Percentiles rank a stretch among this genome's conserved stretches.
Evolutionary conservation across 345 rosid genomes (phyloP).

Genomic region (Durio zibethinus): DNA sequence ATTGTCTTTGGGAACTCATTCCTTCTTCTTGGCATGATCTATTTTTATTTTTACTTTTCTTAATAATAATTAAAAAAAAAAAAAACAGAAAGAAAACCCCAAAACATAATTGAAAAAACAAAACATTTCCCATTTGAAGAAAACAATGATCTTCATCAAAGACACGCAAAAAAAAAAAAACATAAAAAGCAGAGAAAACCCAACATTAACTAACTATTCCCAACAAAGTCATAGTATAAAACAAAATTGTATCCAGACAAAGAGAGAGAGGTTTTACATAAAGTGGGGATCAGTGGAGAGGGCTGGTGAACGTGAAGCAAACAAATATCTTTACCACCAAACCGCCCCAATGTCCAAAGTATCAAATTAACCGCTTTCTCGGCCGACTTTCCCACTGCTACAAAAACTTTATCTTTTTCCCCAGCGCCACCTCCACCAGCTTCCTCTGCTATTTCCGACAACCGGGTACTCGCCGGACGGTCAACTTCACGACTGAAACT

Average conservation of each 20-base stretch:
- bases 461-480: constrained; percentile 7
- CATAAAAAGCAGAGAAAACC: neutral
- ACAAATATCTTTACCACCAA: constrained; percentile 41
- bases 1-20: neutral
- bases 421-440: constrained; percentile 8
- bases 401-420: constrained; percentile 40
- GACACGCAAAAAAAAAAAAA: neutral
- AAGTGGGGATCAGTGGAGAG: constrained; percentile 61
- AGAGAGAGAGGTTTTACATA: constrained; percentile 31
- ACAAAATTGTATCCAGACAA: neutral
- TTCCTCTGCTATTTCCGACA: constrained; percentile 36
- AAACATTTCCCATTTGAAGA: neutral
- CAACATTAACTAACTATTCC: neutral
- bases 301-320: constrained; percentile 62
- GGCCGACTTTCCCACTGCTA: constrained; percentile 52
- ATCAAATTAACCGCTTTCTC: constrained; percentile 49
- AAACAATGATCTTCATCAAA: neutral
- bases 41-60: too few relatives aligned
- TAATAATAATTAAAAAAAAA: too few relatives aligned
- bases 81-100: too few relatives aligned
- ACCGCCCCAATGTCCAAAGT: constrained; percentile 42
- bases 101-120: neutral
- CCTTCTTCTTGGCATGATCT: too few relatives aligned
- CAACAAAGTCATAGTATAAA: neutral
- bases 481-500: constrained; percentile 2